Percentiles rank a stretch among this genome's conserved stretches.
Conservation (phyloP, 2,329 filamentous ascomycete genomes). For the Corynespora cassiicola region DNA sequence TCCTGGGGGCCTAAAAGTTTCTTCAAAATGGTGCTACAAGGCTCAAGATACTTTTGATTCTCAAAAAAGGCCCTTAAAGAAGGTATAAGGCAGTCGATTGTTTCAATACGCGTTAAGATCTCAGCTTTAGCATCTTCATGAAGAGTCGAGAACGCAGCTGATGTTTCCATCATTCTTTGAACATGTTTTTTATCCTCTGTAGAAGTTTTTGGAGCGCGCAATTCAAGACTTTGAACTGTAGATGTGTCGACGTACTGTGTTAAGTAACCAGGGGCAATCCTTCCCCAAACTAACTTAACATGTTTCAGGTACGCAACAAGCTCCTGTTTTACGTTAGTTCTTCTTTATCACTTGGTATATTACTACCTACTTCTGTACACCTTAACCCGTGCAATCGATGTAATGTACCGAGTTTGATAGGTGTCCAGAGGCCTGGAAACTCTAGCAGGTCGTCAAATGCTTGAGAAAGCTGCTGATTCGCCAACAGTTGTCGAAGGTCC, state of each 20-base stretch:
- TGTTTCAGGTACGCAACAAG: conserved; percentile 12
- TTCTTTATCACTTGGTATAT: not conserved
- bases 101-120: no score
- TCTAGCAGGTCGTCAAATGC: conserved; percentile 13
- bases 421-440: conserved; percentile 14
- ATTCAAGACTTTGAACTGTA: conserved; percentile 15
- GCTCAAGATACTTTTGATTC: conserved; percentile 22
- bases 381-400: conserved; percentile 12
- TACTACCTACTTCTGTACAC: conserved; percentile 14
- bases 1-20: conserved; percentile 9
- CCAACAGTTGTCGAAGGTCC: conserved; percentile 18
- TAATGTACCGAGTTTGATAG: conserved; percentile 17
- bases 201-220: conserved; percentile 12
- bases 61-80: conserved; percentile 20
- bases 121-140: no score
- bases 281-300: conserved; percentile 8
- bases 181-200: conserved; percentile 3
- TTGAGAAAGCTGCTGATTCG: conserved; percentile 5
- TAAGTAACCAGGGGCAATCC: conserved; percentile 2
- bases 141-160: no score
- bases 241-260: conserved; percentile 6
- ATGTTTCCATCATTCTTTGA: no score
- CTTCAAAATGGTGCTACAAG: conserved; percentile 16
- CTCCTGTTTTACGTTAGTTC: conserved; percentile 7
- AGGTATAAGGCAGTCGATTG: conserved; percentile 16